Percentiles rank a stretch among this genome's conserved stretches.
Evolutionary conservation across 805 yeast species (phyloP).

Genomic region (Sugiyamaella marilandica): DNA sequence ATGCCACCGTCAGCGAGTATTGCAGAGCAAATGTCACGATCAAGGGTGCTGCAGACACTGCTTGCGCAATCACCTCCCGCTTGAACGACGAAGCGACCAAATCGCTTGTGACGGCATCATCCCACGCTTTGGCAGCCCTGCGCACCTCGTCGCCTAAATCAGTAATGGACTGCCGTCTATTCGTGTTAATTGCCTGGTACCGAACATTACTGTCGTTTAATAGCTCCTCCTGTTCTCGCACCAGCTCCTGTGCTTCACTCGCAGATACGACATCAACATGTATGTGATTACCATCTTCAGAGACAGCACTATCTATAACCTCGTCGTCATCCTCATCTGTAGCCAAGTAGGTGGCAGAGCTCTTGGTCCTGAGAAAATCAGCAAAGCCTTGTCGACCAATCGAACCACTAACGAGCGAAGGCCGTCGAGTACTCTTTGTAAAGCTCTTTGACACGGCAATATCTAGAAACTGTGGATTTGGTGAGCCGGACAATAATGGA

Average conservation of each 20-base stretch:
- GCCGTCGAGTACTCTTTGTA: constrained; percentile 18
- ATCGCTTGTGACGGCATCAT: constrained; percentile 29
- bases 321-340: constrained; percentile 20
- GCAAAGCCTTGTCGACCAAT: constrained; percentile 26
- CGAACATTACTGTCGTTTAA: constrained; percentile 22
- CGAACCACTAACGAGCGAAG: constrained; percentile 25
- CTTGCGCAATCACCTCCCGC: constrained; percentile 29
- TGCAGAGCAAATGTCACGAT: constrained; percentile 67
- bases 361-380: constrained; percentile 14
- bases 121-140: constrained; percentile 28
- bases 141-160: constrained; percentile 17
- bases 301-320: constrained; percentile 17
- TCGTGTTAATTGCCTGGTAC: not conserved
- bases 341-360: not conserved
- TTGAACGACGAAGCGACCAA: constrained; percentile 24
- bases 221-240: constrained; percentile 29
- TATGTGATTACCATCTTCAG: constrained; percentile 11
- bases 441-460: constrained; percentile 19
- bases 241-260: constrained; percentile 26
- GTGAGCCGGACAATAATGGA: not conserved
- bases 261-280: constrained; percentile 21
- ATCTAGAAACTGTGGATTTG: constrained; percentile 8
- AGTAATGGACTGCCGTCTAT: constrained; percentile 4
- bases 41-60: constrained; percentile 44
- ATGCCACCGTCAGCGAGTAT: constrained; percentile 67